These are phyloP conservation scores for Pseudocercospora fijiensis DNA, from an alignment of 2,329 filamentous ascomycete genomes.

Conservation along the genomic window DNA sequence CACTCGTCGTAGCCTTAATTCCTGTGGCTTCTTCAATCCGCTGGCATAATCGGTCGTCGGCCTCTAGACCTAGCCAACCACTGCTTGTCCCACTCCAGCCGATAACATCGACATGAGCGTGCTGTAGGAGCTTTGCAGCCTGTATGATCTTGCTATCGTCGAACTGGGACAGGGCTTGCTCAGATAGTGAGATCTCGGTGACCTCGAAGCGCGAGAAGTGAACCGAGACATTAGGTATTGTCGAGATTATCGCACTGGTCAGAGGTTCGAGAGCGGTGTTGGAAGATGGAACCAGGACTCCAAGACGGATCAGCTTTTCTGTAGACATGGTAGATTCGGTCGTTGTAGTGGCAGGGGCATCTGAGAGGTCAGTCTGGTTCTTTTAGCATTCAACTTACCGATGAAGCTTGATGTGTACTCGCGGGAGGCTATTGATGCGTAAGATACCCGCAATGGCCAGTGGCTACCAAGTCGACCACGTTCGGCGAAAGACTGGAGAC, in stretches of 20 bases:
- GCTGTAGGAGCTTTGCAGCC: slow-evolving; percentile 34
- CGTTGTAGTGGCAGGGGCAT: too few relatives aligned
- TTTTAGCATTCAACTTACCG: background rate
- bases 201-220: slow-evolving; percentile 48
- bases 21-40: slow-evolving; percentile 42
- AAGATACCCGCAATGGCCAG: background rate
- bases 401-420: background rate
- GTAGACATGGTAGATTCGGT: slow-evolving; percentile 2
- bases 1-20: slow-evolving; percentile 45
- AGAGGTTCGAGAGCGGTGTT: slow-evolving; percentile 49
- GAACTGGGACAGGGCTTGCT: slow-evolving; percentile 39
- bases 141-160: slow-evolving; percentile 33
- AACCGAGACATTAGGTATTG: slow-evolving; percentile 39
- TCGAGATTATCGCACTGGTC: slow-evolving; percentile 41
- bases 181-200: slow-evolving; percentile 42
- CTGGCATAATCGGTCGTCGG: slow-evolving; percentile 43
- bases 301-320: slow-evolving; percentile 31
- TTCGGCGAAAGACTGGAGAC: too few relatives aligned
- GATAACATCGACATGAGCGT: slow-evolving; percentile 36
- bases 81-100: slow-evolving; percentile 37
- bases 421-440: background rate
- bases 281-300: slow-evolving; percentile 48
- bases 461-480: background rate
- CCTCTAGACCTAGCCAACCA: slow-evolving; percentile 28
- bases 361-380: too few relatives aligned